Base-by-base conservation (phyloP, 495 filamentous ascomycete species). In the Penicillium antarcticum region DNA sequence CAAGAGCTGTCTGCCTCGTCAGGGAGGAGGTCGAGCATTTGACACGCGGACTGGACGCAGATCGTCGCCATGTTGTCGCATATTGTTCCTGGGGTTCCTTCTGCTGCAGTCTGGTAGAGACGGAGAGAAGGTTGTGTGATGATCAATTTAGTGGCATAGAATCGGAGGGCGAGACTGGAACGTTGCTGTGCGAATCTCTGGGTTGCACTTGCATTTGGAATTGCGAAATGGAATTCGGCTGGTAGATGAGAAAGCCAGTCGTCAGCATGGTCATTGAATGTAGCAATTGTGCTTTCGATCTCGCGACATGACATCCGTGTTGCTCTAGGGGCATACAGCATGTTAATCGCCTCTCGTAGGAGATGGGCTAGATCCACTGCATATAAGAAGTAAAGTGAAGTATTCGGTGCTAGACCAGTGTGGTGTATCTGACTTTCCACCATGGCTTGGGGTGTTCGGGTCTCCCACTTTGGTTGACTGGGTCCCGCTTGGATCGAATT, bases 111-210 rank as follows among this genome's bases (percentile, higher is more conserved):
- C 29, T 48, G 52, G 37, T 50, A 78, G n/a, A 77, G 55, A 9
- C 73, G 70, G 11, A 87, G 69, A 58, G 76, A 84, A 13, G 83
- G 84, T 8, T 84, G 79, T 36, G 73, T 70, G 37, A 83, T 73
- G 16, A 85, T 70, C 36, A 84, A 78, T 31, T 71, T 71, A 11
- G 76, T 72, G 51, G 78, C 79, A 52, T 80, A 77, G 52, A 79
- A 85, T 32, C 72, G 70, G 48, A 86, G 73, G 2, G 71, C 75
- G 6, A 81, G 62, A 12, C 67, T 63, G 21, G 51, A 45, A 19
- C 68, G 63, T 33, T 63, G 55, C 46, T 48, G 42, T 35, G 48
- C 40, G 70, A 78, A 60, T 61, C 65, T 51, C 62, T 62, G 38
- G 60, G 45, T 11, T 44, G 18, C 14, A 33, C 49, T 45, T 12